Evolutionary conservation across 306 rosid genomes (phyloP).

Genomic region (Betula pendula): DNA sequence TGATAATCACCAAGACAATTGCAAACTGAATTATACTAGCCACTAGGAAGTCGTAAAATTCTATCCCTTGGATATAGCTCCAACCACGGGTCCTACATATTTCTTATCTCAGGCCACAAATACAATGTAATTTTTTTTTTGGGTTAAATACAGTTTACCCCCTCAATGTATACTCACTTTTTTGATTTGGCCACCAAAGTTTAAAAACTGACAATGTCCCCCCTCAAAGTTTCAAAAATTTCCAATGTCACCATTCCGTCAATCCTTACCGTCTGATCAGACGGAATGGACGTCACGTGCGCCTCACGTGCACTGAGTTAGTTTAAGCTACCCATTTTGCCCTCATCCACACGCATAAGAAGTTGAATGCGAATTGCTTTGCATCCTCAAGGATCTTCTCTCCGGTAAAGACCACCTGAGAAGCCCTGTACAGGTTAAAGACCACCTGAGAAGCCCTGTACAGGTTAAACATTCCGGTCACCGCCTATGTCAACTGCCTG

Average conservation of each 20-base stretch:
- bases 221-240: too few relatives aligned
- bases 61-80: neutral
- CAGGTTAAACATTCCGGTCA: slow-evolving; percentile 90
- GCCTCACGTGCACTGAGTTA: too few relatives aligned
- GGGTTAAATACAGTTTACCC: too few relatives aligned
- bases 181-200: too few relatives aligned
- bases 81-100: neutral
- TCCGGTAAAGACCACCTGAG: slow-evolving; percentile 62
- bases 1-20: neutral
- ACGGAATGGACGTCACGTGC: too few relatives aligned
- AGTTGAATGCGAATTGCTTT: slow-evolving; percentile 53
- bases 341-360: too few relatives aligned
- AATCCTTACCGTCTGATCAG: too few relatives aligned
- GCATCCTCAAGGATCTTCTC: slow-evolving; percentile 74
- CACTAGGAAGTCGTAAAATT: neutral
- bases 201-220: too few relatives aligned
- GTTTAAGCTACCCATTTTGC: too few relatives aligned
- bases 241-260: too few relatives aligned
- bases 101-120: neutral
- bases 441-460: too few relatives aligned
- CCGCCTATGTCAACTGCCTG: slow-evolving; percentile 73
- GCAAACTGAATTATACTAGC: neutral
- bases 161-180: too few relatives aligned
- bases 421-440: slow-evolving; percentile 64
- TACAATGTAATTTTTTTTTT: neutral